Evolutionary conservation across 202 grass and related monocot species (phyloP), one percentile per base, ranked within the genome.

Genomic region (Musa balbisiana): DNA sequence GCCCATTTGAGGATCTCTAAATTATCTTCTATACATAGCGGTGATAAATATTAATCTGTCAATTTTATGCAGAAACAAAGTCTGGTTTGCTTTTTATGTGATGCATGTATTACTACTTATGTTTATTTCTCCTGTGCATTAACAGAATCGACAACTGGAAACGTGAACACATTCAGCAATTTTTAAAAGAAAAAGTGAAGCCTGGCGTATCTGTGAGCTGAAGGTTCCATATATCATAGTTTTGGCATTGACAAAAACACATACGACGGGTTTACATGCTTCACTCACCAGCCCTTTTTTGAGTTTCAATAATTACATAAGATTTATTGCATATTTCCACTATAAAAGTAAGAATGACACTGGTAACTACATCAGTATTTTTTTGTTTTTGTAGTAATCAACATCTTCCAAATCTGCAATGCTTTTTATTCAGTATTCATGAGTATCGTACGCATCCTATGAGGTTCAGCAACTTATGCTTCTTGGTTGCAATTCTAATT

Each of bases 121-220:
- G 65, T 63, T 23, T 53, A 8, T 2, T 71, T 9, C 64, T 80
- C n/a, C 20, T 2, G 60, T 77, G 51, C 59, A 21, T 76, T 75
- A 73, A 82, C 82, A 99, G 91, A 85, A 95, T 99, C 2, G 95
- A 99, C 63, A 99, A 99, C 71, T 99, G 95, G 95, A 99, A 99
- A 64, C 82, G 85, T 1, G 95, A 99, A 78, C 95, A 99, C 43
- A 95, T 99, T 80, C 67, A 73, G 17, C 95, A 99, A 49, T 92
- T 99, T 64, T 85, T 99, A 62, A 92, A 69, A 54, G 91, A 92
- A 76, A 99, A 99, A 73, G 87, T 99, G 75, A 99, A 92, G 80
- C 82, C 78, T 52, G 73, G 9, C 26, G 88, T 80, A 13, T 73
- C 75, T 9, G 81, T 81, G 50, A 87, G 16, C 67, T 98, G 78